Evolutionary conservation across 2,329 filamentous ascomycete species (phyloP).

Genomic region (Chaetoscypha palmicola): DNA sequence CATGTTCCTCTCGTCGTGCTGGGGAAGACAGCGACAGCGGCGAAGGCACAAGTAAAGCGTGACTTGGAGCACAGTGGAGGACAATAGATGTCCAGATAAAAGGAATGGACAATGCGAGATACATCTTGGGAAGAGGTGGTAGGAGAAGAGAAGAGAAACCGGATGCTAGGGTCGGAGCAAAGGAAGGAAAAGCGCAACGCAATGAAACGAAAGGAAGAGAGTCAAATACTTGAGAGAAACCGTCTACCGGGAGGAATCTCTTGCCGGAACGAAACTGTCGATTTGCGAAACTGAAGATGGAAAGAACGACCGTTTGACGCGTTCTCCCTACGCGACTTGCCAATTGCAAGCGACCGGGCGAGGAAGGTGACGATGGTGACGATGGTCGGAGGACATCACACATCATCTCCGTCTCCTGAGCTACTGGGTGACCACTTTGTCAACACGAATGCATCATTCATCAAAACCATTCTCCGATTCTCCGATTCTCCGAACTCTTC

Average conservation of each 20-base stretch:
- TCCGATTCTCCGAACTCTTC: no score
- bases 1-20: background rate
- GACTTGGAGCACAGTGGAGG: constrained; percentile 2
- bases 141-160: background rate
- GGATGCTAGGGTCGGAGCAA: background rate
- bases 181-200: background rate
- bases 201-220: background rate
- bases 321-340: no score
- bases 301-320: no score
- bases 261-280: no score
- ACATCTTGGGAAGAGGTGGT: constrained; percentile 5
- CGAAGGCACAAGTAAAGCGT: constrained; percentile 3
- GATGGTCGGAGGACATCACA: no score
- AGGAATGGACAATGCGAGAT: constrained; percentile 6
- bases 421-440: no score
- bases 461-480: no score
- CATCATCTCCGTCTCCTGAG: no score
- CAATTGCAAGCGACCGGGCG: no score
- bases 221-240: constrained; percentile 23
- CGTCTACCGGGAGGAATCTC: background rate
- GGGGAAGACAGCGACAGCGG: background rate
- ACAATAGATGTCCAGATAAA: constrained; percentile 5
- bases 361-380: no score
- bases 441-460: no score
- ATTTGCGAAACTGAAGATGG: no score